Evolutionary conservation across 805 yeast species (phyloP), one percentile per base, ranked within the genome.

Genomic region (Phaffomyces opuntiae): DNA sequence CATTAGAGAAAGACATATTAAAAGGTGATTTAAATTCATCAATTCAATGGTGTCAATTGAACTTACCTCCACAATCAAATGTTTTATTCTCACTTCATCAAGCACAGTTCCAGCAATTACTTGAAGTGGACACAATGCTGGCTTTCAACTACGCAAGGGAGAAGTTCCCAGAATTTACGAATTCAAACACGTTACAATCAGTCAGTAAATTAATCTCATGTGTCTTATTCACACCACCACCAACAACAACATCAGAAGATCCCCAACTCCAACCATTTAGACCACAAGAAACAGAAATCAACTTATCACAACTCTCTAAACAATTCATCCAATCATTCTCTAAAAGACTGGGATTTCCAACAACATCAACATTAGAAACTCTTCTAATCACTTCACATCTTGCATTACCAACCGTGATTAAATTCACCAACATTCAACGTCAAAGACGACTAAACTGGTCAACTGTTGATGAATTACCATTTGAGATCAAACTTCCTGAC

Each of bases 391-490:
- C 83, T 5, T 80, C 83, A 14, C 66, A 73, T 17, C 61, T 76
- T 13, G 74, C 85, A 6, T 62, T 78, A 41, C 83, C 82, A 72
- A 39, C 64, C 63, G 36, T 62, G 74, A 32, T 69, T 65, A 62
- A 59, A 56, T 39, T 27, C 19, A 19, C 26, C 7, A 29, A 17
- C 3, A 17, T 39, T 7, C 41, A 39, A 19, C 34, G 35, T 17
- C 59, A 64, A 26, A 64, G 64, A 7, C 62, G 61, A 34, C 61
- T 77, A 3, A 76, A 72, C 43, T 80, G 85, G 85, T 70, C 80
- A 1, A 70, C 81, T 0, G 60, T 64, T 31, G 69, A 77, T 53
- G 88, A 83, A 60, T 57, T 82, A 16, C 86, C 87, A 4, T 79
- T 80, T 43, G 84, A 77, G 50, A 73, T 80, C 19, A 68, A 69